These are phyloP conservation scores for Candida easanensis DNA, from an alignment of 805 yeast genomes.

Conservation along the genomic window DNA sequence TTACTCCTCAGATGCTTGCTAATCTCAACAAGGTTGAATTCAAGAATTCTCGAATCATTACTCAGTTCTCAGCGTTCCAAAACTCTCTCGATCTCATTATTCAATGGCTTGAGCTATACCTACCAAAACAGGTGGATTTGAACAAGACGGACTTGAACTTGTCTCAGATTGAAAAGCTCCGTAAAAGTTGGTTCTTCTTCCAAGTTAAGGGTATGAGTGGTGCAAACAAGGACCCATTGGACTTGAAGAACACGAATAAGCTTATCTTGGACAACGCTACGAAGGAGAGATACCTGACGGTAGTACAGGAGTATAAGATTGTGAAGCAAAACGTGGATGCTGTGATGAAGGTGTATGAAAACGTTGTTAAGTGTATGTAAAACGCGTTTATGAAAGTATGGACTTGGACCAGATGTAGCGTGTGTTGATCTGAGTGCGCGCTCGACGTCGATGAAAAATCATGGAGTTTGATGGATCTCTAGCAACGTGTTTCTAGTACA, in stretches of 20 bases:
- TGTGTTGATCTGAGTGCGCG: neutral
- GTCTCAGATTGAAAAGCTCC: slow-evolving; percentile 31
- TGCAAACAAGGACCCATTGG: slow-evolving; percentile 17
- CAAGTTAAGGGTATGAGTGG: slow-evolving; percentile 29
- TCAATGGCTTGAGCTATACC: slow-evolving; percentile 12
- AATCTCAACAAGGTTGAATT: slow-evolving; percentile 22
- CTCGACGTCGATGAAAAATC: neutral
- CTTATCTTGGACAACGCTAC: slow-evolving; percentile 23
- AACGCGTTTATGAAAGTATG: too few relatives aligned
- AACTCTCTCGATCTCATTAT: slow-evolving; percentile 37
- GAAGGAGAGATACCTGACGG: slow-evolving; percentile 10
- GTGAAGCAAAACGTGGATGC: slow-evolving; percentile 7
- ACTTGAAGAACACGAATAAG: slow-evolving; percentile 14
- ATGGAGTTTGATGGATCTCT: neutral
- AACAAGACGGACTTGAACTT: slow-evolving; percentile 27
- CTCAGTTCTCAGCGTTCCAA: slow-evolving; percentile 37
- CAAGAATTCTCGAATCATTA: slow-evolving; percentile 24
- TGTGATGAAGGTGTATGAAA: slow-evolving; percentile 5
- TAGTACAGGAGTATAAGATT: slow-evolving; percentile 12
- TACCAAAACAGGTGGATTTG: slow-evolving; percentile 21
- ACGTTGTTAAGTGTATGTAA: slow-evolving; percentile 1
- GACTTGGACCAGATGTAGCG: neutral
- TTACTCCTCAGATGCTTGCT: slow-evolving; percentile 6
- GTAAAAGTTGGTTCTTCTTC: slow-evolving; percentile 39
- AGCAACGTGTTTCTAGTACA: too few relatives aligned